Evolutionary conservation across 2,329 filamentous ascomycete genomes (phyloP).

Genomic region (Magnaporthiopsis incrustans): DNA sequence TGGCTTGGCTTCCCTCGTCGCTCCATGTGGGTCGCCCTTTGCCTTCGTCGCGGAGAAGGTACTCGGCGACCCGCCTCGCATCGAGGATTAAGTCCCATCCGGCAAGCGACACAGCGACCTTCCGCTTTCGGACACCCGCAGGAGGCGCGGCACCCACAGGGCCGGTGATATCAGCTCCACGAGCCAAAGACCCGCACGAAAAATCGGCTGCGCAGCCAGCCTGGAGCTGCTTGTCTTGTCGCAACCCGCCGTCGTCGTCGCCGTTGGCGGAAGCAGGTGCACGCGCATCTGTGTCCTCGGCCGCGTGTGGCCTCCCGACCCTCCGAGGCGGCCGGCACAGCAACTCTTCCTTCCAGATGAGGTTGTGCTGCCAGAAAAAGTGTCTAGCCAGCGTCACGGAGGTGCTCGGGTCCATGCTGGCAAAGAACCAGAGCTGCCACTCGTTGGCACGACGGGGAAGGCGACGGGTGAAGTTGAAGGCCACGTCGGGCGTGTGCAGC

Average conservation of each 20-base stretch:
- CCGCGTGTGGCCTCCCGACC: constrained; percentile 6
- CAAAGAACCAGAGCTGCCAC: constrained; percentile 64
- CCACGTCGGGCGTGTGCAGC: constrained; percentile 61
- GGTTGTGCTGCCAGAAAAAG: constrained; percentile 67
- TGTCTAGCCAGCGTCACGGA: constrained; percentile 55
- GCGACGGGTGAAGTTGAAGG: constrained; percentile 60
- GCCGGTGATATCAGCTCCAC: neutral
- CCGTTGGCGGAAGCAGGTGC: neutral
- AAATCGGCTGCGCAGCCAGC: neutral
- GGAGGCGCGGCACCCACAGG: neutral
- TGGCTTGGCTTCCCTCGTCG: neutral
- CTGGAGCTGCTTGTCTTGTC: neutral
- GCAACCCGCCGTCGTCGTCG: neutral
- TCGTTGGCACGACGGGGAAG: constrained; percentile 37
- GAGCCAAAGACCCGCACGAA: neutral
- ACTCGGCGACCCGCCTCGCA: constrained; percentile 47
- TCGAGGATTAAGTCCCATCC: constrained; percentile 59
- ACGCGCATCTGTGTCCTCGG: neutral
- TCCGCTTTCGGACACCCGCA: constrained; percentile 17
- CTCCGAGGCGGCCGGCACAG: constrained; percentile 17
- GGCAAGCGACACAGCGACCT: constrained; percentile 49
- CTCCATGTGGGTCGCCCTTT: neutral
- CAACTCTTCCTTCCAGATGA: constrained; percentile 62
- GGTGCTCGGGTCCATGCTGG: constrained; percentile 57
- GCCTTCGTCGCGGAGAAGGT: constrained; percentile 36